Evolutionary conservation across 2,329 filamentous ascomycete species (phyloP).

Genomic region (Arthrobotrys entomopaga): DNA sequence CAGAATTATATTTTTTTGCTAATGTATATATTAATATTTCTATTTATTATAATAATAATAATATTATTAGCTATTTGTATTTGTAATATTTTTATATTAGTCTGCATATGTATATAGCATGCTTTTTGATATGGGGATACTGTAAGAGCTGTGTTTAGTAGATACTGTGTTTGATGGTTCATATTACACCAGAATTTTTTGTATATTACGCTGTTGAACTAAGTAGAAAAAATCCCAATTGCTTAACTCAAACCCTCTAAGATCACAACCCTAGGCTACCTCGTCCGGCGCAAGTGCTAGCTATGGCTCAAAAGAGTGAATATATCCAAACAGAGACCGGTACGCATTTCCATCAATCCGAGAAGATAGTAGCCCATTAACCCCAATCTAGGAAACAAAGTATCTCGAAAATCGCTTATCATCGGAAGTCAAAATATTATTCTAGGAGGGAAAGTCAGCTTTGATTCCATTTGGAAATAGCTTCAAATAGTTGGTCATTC

Average conservation of each 20-base stretch:
- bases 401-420: conserved; percentile 88
- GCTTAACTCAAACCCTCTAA: neutral
- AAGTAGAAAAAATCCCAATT: neutral
- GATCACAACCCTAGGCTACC: neutral
- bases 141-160: neutral
- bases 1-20: too few relatives aligned
- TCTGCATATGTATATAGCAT: too few relatives aligned
- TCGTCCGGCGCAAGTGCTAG: neutral
- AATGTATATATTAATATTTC: too few relatives aligned
- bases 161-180: neutral
- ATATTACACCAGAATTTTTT: neutral
- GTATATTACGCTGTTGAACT: neutral
- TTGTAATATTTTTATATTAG: too few relatives aligned
- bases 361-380: neutral
- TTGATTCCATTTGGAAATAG: neutral
- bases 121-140: too few relatives aligned
- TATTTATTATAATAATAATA: too few relatives aligned
- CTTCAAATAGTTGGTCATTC: neutral
- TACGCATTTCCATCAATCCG: neutral
- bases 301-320: conserved; percentile 49
- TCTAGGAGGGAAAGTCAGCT: conserved; percentile 77
- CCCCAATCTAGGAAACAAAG: conserved; percentile 80
- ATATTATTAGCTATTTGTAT: too few relatives aligned
- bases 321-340: conserved; percentile 53
- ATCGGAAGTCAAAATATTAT: conserved; percentile 98